Percentiles rank a stretch among this genome's conserved stretches.
Evolutionary conservation across 1,284 basidiomycete species (phyloP).

Genomic region (Irpex rosettiformis): DNA sequence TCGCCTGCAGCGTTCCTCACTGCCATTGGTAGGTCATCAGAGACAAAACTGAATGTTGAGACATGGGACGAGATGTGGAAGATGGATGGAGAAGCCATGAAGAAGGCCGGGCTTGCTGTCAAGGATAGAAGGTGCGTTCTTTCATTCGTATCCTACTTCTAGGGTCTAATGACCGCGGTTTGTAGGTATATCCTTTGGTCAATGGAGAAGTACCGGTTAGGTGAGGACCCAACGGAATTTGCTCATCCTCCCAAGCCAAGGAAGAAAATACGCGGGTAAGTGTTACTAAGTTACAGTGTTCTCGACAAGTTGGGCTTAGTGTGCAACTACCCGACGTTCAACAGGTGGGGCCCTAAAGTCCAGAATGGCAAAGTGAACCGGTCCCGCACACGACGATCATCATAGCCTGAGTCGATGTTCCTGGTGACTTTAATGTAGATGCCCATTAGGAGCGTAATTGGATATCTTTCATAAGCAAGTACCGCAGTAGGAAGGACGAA

Average conservation of each 20-base stretch:
- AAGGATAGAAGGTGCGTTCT: constrained; percentile 64
- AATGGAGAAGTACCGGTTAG: constrained; percentile 73
- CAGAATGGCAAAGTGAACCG: constrained; percentile 75
- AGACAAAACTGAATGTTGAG: constrained; percentile 57
- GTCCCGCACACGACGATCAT: constrained; percentile 45
- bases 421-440: too few species aligned
- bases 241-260: constrained; percentile 61
- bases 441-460: too few species aligned
- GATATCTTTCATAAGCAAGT: too few species aligned
- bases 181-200: constrained; percentile 78
- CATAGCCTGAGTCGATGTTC: background rate
- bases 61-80: constrained; percentile 72
- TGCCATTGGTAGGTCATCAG: constrained; percentile 63
- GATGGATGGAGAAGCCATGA: constrained; percentile 52
- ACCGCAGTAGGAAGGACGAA: too few species aligned
- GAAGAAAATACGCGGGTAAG: constrained; percentile 77
- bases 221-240: constrained; percentile 51
- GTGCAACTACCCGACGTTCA: constrained; percentile 8
- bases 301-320: too few species aligned
- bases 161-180: background rate
- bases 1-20: constrained; percentile 64
- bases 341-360: constrained; percentile 60
- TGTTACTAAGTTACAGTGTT: too few species aligned
- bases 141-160: constrained; percentile 4
- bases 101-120: constrained; percentile 59